Evolutionary conservation across 805 yeast genomes (phyloP).

Genomic region (Starmerella davenportii): DNA sequence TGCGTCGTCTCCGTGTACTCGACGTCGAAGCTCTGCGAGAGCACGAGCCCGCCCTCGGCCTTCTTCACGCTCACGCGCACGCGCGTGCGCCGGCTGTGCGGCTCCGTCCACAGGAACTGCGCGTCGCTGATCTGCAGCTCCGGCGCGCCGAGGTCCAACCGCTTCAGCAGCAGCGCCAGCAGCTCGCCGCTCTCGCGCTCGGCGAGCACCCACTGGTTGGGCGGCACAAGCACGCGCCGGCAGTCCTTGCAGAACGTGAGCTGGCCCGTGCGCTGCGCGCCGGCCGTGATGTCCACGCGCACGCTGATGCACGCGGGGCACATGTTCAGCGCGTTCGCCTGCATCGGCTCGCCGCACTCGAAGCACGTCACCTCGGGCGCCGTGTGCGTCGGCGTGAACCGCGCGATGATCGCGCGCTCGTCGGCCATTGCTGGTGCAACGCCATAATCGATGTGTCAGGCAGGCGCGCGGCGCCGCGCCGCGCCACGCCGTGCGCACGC

Average conservation of each 20-base stretch:
- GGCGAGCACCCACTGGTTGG: conserved; percentile 76
- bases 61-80: conserved; percentile 90
- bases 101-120: conserved; percentile 95
- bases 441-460: too few relatives aligned
- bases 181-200: conserved; percentile 79
- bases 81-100: conserved; percentile 88
- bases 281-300: conserved; percentile 80
- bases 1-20: conserved; percentile 84
- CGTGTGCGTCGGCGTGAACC: conserved; percentile 23
- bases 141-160: conserved; percentile 53
- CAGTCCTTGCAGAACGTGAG: conserved; percentile 90
- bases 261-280: conserved; percentile 66
- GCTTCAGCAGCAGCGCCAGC: conserved; percentile 67
- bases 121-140: conserved; percentile 85
- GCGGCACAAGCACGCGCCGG: conserved; percentile 83
- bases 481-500: too few relatives aligned
- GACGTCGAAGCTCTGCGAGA: conserved; percentile 88
- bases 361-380: conserved; percentile 80
- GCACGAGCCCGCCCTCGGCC: conserved; percentile 79
- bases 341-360: conserved; percentile 93
- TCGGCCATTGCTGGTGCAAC: too few relatives aligned
- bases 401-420: conserved; percentile 11
- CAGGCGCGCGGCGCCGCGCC: too few relatives aligned
- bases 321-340: conserved; percentile 84
- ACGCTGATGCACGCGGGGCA: conserved; percentile 88